These are phyloP conservation scores for Pythium aristosporum DNA, from an alignment of 352 stramenopile species.

Conservation along the genomic window DNA sequence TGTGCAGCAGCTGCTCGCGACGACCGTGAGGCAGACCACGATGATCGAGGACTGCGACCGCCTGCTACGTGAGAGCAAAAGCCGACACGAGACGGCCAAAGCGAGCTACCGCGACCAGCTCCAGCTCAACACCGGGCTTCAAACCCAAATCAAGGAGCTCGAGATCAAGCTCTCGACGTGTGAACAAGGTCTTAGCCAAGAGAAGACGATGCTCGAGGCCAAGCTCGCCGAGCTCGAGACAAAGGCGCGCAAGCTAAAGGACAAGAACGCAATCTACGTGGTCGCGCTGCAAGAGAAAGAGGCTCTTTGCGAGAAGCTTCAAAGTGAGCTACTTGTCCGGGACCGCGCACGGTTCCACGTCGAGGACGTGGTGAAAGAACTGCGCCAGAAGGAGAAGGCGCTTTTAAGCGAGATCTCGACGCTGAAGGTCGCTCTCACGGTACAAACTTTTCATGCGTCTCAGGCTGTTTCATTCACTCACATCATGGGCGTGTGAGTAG, in stretches of 20 bases:
- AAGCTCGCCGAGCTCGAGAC: slow-evolving; percentile 34
- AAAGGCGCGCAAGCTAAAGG: slow-evolving; percentile 42
- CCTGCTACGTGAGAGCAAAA: slow-evolving; percentile 43
- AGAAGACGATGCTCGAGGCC: slow-evolving; percentile 31
- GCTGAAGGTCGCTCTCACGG: slow-evolving; percentile 46
- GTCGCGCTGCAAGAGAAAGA: slow-evolving; percentile 50
- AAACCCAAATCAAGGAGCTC: slow-evolving; percentile 34
- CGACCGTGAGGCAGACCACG: slow-evolving; percentile 61
- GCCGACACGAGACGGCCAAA: slow-evolving; percentile 34
- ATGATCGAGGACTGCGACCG: slow-evolving; percentile 78
- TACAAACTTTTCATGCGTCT: slow-evolving; percentile 12
- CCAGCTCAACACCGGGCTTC: slow-evolving; percentile 32
- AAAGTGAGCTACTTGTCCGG: slow-evolving; percentile 38
- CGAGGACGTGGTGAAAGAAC: slow-evolving; percentile 58
- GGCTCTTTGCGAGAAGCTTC: slow-evolving; percentile 40
- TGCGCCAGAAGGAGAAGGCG: slow-evolving; percentile 49
- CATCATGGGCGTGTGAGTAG: slow-evolving; percentile 23
- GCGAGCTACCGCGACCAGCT: slow-evolving; percentile 48
- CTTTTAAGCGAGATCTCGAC: slow-evolving; percentile 54
- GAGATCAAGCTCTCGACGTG: slow-evolving; percentile 35
- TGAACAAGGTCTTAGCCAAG: slow-evolving; percentile 22
- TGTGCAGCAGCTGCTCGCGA: slow-evolving; percentile 52
- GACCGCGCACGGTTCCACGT: slow-evolving; percentile 41
- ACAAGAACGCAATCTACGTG: slow-evolving; percentile 36
- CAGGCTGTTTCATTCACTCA: background rate